Percentiles rank a stretch among this genome's conserved stretches.
These are phyloP conservation scores for Climacium dendroides DNA, from an alignment of 225 moss, liverwort and hornwort genomes.

Conservation along the genomic window DNA sequence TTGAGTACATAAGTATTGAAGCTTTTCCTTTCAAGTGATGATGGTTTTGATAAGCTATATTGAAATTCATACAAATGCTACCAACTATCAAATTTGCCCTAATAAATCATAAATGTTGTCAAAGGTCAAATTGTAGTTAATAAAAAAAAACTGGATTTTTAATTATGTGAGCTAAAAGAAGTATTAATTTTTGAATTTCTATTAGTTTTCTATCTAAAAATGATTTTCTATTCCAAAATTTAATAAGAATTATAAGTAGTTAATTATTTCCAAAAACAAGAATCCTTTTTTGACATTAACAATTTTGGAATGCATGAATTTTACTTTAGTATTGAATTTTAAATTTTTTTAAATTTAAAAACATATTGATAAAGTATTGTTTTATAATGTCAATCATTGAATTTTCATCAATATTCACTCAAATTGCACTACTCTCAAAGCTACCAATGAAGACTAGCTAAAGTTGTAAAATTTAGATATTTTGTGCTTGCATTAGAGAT, in stretches of 20 bases:
- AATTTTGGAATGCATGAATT: not conserved
- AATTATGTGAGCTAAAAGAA: not conserved
- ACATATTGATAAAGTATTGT: not conserved
- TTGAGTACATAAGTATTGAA: not conserved
- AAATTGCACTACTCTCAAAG: fast-evolving
- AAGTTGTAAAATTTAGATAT: not conserved
- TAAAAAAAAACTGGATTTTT: too few relatives aligned
- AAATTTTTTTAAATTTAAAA: not conserved
- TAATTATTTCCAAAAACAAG: not conserved
- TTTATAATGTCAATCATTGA: not conserved
- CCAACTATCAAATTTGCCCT: not conserved
- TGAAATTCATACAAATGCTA: not conserved
- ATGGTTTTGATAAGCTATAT: not conserved
- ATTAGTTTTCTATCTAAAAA: not conserved
- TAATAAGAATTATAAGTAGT: fast-evolving
- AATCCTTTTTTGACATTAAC: not conserved
- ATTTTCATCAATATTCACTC: not conserved
- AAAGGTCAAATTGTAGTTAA: not conserved
- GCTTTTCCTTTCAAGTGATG: not conserved
- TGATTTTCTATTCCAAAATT: not conserved
- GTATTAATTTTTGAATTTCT: too few relatives aligned
- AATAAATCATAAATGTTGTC: too few relatives aligned
- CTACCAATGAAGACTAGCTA: not conserved
- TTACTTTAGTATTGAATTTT: fast-evolving
- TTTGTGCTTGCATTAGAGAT: fast-evolving